phyloP scores from a whole-genome alignment of 495 filamentous ascomycete species.

The Paragyromitra xinjiangensis region DNA sequence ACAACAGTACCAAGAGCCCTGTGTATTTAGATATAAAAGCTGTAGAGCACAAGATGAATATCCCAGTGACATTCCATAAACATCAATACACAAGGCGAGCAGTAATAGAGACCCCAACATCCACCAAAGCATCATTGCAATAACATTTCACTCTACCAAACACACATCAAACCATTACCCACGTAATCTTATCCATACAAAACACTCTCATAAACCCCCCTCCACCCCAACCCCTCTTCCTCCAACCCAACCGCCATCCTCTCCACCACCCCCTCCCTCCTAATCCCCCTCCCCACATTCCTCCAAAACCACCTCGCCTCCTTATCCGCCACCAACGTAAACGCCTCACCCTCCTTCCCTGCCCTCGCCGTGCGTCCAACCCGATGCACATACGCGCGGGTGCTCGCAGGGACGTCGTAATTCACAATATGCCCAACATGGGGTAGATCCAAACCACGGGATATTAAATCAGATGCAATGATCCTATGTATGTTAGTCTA shows the following conservation, averaged over 20 bases:
- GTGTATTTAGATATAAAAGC: no score
- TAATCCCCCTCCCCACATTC: conserved; percentile 65
- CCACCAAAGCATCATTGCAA: no score
- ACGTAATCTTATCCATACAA: conserved; percentile 35
- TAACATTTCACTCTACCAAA: no score
- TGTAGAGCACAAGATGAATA: no score
- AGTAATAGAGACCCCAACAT: no score
- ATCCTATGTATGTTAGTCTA: conserved; percentile 64
- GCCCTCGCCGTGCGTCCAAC: conserved; percentile 90
- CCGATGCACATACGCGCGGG: conserved; percentile 90
- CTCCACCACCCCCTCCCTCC: conserved; percentile 58
- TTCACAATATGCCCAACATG: conserved; percentile 86
- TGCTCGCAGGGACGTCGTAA: conserved; percentile 91
- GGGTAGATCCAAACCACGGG: conserved; percentile 87
- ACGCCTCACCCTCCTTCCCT: conserved; percentile 77
- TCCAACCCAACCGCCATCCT: conserved; percentile 46
- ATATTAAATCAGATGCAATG: conserved; percentile 89
- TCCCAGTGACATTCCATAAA: no score
- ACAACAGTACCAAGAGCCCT: no score
- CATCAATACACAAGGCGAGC: no score
- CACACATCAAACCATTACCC: neutral
- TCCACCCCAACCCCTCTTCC: conserved; percentile 52
- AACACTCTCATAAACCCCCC: conserved; percentile 49
- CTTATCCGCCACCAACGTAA: conserved; percentile 78
- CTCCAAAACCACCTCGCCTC: conserved; percentile 90